Base-by-base conservation (phyloP, 1,284 basidiomycete genomes). In the Sutorius eximius region DNA sequence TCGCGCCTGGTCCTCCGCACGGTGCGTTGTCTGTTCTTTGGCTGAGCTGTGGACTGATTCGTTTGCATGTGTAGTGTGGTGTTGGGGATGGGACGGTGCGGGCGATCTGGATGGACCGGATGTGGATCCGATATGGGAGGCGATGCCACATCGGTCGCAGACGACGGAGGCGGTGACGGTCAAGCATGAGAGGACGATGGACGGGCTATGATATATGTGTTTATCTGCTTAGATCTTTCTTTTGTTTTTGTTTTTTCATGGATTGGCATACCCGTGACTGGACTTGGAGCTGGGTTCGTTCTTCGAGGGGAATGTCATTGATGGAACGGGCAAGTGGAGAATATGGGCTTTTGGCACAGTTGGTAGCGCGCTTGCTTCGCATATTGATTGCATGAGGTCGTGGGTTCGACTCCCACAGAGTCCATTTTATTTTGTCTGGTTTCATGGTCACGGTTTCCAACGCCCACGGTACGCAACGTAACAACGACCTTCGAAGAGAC, bases 11-110 rank as follows among this genome's bases (percentile, higher is more conserved):
- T 9, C 95, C 95, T n/a, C 82, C 88, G 57, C 81, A 90, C 63
- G 94, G 94, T 95, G 57, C 61, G 91, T 77, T 40, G 58, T 48
- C 40, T 4, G 15, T 27, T 1, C 0, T 1, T 1, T 20, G 5
- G 24, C 6, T 27, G 24, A 27, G 24, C 7, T 11, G 5, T 11
- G 27, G 24, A 24, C 50, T 66, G 44, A 68, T 8, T 38, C 27
- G 3, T 12, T 43, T 6, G 36, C 50, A 20, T 22, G 0, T 30
- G 3, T 68, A 95, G 94, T 96, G 9, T 97, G 94, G 94, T 97
- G 94, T 70, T 97, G 95, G 95, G 95, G 95, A 22, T 98, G 95
- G 95, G 95, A 98, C 68, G 95, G 95, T 36, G 95, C 95, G 3
- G 95, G 95, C 44, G 95, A 97, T 69, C 80, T 98, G 24, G 95